phyloP scores from a whole-genome alignment of 352 stramenopile genomes.

The Phytophthora pseudosyringae region DNA sequence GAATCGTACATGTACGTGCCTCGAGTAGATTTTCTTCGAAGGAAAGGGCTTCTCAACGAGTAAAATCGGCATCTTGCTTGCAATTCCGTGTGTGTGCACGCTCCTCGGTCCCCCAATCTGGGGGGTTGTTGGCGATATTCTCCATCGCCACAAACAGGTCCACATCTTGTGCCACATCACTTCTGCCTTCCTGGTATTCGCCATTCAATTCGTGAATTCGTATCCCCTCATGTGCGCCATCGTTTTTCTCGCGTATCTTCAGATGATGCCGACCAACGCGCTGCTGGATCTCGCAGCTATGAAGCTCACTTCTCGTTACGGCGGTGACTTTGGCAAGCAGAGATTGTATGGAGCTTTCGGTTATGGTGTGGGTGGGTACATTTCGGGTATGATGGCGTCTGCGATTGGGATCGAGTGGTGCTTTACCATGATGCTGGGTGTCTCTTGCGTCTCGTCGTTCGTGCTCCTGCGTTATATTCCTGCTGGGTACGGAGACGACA shows the following conservation, averaged over 20 bases:
- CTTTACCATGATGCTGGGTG: conserved; percentile 53
- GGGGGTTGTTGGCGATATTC: conserved; percentile 51
- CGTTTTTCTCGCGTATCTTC: conserved; percentile 46
- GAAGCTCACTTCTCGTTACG: conserved; percentile 47
- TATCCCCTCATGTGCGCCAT: conserved; percentile 45
- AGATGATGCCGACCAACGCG: conserved; percentile 44
- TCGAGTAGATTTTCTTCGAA: conserved; percentile 40
- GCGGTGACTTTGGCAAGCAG: conserved; percentile 67
- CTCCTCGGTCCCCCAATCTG: conserved; percentile 54
- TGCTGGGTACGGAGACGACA: too few relatives aligned
- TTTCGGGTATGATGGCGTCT: conserved; percentile 47
- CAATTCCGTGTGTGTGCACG: conserved; percentile 51
- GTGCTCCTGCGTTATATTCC: too few relatives aligned
- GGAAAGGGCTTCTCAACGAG: conserved; percentile 46
- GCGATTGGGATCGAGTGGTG: conserved; percentile 51
- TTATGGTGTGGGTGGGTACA: conserved; percentile 57
- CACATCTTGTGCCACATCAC: conserved; percentile 53
- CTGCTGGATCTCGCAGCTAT: conserved; percentile 62
- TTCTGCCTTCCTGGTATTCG: conserved; percentile 48
- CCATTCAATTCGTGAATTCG: conserved; percentile 43
- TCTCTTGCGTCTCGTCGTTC: conserved; percentile 43
- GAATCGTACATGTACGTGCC: too few relatives aligned
- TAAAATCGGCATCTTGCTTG: conserved; percentile 57
- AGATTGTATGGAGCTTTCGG: conserved; percentile 58
- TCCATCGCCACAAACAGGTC: conserved; percentile 49